Evolutionary conservation across 2,329 filamentous ascomycete genomes (phyloP).

Genomic region (Domatiomyces catenatus): DNA sequence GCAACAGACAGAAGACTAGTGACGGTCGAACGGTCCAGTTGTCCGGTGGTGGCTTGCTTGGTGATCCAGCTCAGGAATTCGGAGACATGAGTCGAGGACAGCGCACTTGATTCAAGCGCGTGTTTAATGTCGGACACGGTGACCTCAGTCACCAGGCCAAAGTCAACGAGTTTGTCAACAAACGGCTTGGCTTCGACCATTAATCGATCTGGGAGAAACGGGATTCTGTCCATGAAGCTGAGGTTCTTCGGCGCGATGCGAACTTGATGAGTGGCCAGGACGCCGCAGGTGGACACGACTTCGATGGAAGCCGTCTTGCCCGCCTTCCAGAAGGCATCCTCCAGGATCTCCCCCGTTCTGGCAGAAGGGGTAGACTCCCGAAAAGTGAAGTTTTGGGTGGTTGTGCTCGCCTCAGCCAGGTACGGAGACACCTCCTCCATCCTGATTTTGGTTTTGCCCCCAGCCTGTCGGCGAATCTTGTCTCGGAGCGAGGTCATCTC

Average conservation of each 20-base stretch:
- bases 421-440: constrained; percentile 50
- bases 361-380: constrained; percentile 77
- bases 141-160: constrained; percentile 73
- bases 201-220: constrained; percentile 65
- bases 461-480: constrained; percentile 36
- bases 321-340: constrained; percentile 92
- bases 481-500: constrained; percentile 66
- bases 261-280: constrained; percentile 69
- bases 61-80: constrained; percentile 77
- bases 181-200: constrained; percentile 53
- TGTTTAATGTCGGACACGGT: constrained; percentile 27
- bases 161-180: constrained; percentile 64
- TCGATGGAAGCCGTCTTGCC: constrained; percentile 71
- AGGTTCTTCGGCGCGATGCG: constrained; percentile 57
- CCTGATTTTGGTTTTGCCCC: constrained; percentile 38
- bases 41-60: constrained; percentile 52
- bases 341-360: constrained; percentile 70
- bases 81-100: constrained; percentile 61
- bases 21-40: constrained; percentile 55
- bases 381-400: constrained; percentile 75
- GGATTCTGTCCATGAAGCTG: constrained; percentile 75
- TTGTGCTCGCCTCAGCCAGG: constrained; percentile 65
- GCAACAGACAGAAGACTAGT: constrained; percentile 59
- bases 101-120: constrained; percentile 60
- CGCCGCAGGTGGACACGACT: constrained; percentile 72